Evolutionary conservation across 2,329 filamentous ascomycete species (phyloP), one percentile per base, ranked within the genome.

Genomic region (Simplicillium sp.): DNA sequence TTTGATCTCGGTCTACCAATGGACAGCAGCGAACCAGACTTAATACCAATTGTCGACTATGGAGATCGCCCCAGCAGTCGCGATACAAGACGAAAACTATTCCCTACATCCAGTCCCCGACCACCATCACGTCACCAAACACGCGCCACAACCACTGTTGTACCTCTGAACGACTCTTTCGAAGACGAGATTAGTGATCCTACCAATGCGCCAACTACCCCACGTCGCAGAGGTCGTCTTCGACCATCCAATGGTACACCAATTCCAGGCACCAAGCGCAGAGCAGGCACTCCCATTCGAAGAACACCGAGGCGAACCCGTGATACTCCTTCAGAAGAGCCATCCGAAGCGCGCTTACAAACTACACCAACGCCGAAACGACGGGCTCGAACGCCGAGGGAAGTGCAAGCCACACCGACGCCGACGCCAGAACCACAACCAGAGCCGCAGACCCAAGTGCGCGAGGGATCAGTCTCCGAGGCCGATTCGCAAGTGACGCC

Each of bases 181-280:
- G 60, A 61, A 42, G 56, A 59, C 15, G 52, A 59, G 20, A 41
- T 34, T 33, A 50, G 40, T 44, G 64, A 66, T 36, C 20, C 20
- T 25, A 25, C 20, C 20, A 25, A 25, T 25, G 20, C 20, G 20
- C 20, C 20, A 9, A 25, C 20, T 25, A 25, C 20, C 20, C 20
- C 20, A 9, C 20, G 20, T 25, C 20, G 20, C 20, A 25, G 20
- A 25, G 20, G 20, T 5, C 20, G 70, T 12, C 68, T 68, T 28
- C 67, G 70, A 36, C 68, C 65, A 41, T 65, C 65, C 20, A 71
- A 73, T 42, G 71, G 67, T 5, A 78, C 73, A 3, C 74, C 74
- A 3, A 61, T 67, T 46, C 67, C 59, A 13, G 54, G 58, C 11
- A 61, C 55, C 3, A 72, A 66, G 46, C 69, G 70, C 49, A 64